Base-by-base conservation (phyloP, 1,139 yeast species). In the Kodamaea sp. region DNA sequence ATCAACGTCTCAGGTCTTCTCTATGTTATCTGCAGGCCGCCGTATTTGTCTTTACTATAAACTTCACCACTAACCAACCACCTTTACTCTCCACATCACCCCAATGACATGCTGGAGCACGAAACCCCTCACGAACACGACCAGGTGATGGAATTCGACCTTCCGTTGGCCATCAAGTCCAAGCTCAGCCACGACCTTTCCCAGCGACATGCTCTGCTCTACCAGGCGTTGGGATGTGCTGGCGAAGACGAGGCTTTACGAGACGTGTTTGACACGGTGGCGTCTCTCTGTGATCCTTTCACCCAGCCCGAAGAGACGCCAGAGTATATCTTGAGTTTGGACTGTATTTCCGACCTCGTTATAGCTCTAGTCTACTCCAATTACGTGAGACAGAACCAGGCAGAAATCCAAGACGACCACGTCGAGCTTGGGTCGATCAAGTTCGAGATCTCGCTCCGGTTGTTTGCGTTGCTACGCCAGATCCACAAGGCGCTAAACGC, bases 271-370 rank as follows among this genome's bases (percentile, higher is more conserved):
- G 40, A 43, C 29, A 54, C 65, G 9, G 50, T 70, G 2, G 61
- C 75, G 3, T 63, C 77, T 2, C 53, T 83, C 25, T 74, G 81
- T 35, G 88, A 82, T 51, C 86, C 87, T 4, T 63, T 70, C 46
- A 78, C 87, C 1, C 88, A 80, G 43, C 89, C 90, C 0, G 73
- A 74, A 26, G 85, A 82, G 22, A 70, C 70, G n/a, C 81, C 78
- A 15, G 52, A 59, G 1, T 55, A 63, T 20, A 57, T 78, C 0
- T 59, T 80, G 12, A 79, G 87, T 19, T 56, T 82, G 8, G 80
- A 79, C 39, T 53, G 69, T 7, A 46, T 81, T 4, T 69, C 83
- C 4, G 78, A 77, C 40, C 46, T 78, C 28, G 60, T 76, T 14
- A 61, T 82, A 5, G 78, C 77, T 0, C 52, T 76, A 12, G 47